These are phyloP conservation scores for Phalaenopsis equestris DNA, from an alignment of 106 monocot species.

Conservation along the genomic window DNA sequence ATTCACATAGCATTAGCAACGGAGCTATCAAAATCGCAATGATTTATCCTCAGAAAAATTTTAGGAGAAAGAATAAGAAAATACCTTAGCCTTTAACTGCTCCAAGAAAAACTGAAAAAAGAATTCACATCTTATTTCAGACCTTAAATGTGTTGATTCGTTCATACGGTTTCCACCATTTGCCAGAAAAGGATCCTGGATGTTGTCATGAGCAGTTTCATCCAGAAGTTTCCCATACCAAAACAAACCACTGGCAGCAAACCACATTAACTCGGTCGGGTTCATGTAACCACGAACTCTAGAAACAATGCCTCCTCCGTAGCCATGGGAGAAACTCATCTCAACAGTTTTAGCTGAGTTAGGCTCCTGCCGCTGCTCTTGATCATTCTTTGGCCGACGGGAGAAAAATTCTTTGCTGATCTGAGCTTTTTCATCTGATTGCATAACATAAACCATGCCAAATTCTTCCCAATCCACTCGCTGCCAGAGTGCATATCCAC, in stretches of 20 bases:
- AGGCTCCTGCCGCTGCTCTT: not conserved
- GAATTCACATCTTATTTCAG: too few relatives aligned
- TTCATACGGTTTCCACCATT: slow-evolving; percentile 33
- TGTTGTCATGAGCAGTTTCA: not conserved
- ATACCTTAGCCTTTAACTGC: not conserved
- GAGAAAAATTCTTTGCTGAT: not conserved
- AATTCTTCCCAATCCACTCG: slow-evolving; percentile 91
- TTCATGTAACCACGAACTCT: slow-evolving; percentile 61
- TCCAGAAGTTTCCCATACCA: slow-evolving; percentile 26
- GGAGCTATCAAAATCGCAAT: not conserved
- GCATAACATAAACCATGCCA: slow-evolving; percentile 39
- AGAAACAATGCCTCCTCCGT: slow-evolving; percentile 35
- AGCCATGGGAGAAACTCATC: slow-evolving; percentile 25
- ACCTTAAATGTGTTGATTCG: too few relatives aligned
- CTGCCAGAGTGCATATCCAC: slow-evolving; percentile 41
- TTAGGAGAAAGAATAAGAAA: not conserved
- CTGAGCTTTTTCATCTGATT: slow-evolving; percentile 12
- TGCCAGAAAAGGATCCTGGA: slow-evolving; percentile 19
- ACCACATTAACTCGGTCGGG: slow-evolving; percentile 77
- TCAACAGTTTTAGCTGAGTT: not conserved
- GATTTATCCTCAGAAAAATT: not conserved
- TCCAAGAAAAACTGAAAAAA: not conserved
- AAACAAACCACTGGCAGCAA: slow-evolving; percentile 75
- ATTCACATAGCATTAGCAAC: too few relatives aligned
- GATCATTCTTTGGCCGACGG: not conserved